Percentiles rank a stretch among this genome's conserved stretches.
Evolutionary conservation across 1,139 yeast genomes (phyloP).

Genomic region (Pneumocystis wakefieldiae): DNA sequence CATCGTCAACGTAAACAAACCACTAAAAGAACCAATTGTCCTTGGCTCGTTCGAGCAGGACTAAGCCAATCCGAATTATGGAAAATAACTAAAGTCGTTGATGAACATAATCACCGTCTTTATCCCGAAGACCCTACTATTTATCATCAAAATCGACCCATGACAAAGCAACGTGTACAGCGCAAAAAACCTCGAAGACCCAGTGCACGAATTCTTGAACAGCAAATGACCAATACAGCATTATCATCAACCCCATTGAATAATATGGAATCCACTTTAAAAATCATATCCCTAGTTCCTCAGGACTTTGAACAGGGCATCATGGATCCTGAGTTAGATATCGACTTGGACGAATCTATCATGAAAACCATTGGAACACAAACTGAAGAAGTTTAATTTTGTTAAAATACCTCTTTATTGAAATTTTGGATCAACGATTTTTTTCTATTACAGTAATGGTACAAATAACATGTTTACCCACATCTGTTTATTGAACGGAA

Average conservation of each 20-base stretch:
- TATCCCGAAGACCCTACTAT: conserved; percentile 3
- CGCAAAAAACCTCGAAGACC: background rate
- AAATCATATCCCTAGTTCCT: background rate
- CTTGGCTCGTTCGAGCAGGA: conserved; percentile 5
- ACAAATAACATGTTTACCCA: background rate
- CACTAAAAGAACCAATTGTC: conserved; percentile 3
- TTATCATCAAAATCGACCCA: conserved; percentile 3
- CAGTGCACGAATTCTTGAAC: background rate
- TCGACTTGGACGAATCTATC: background rate
- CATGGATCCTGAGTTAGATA: background rate
- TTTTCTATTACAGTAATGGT: background rate
- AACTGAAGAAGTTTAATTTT: background rate
- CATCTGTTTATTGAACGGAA: background rate
- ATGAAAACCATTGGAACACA: background rate
- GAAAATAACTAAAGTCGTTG: conserved; percentile 2
- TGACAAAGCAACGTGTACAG: background rate
- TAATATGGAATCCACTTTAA: background rate
- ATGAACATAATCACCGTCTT: conserved; percentile 3
- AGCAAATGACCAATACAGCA: background rate
- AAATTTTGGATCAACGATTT: background rate
- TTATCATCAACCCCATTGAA: background rate
- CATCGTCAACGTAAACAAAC: conserved; percentile 1
- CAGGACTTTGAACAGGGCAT: background rate
- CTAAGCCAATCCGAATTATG: conserved; percentile 2
- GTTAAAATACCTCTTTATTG: background rate